Evolutionary conservation across 73 alveolate species (phyloP), one percentile per base, ranked within the genome.

Genomic region (Paramecium biaurelia): DNA sequence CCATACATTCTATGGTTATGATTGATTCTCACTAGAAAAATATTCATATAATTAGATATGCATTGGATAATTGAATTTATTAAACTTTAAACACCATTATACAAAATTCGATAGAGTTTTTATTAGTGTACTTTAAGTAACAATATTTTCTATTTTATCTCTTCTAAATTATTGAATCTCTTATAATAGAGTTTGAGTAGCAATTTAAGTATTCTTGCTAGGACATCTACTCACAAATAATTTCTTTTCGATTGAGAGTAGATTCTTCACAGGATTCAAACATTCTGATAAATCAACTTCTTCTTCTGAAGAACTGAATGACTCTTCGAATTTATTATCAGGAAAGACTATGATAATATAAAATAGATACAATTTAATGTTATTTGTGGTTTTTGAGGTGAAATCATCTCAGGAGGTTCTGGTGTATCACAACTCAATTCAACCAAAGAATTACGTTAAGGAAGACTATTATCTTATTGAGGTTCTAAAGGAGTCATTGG

Each of bases 1-100:
- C 90, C 90, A 79, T 20, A 79, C 90, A 79, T 47, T 79, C 32
- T 79, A 24, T 43, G 90, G 90, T 23, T 79, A 79, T 38, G 90
- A 79, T 14, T 30, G 7, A 24, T 43, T 43, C 49, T 79, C 90
- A 21, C 32, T 24, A 2, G 90, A 41, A 79, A 79, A 41, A 45
- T 79, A 79, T 14, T 79, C 90, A 79, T 79, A 79, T 34, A 79
- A 79, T 45, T 43, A 79, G 14, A 41, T 28, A 79, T 79, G 90
- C 37, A 79, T 24, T 9, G 90, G 72, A 20, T 42, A 79, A 47
- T 79, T 38, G 18, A 43, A 79, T 79, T 79, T 43, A 20, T 79
- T 79, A 26, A 37, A 43, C 49, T 79, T 79, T 23, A 79, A 28
- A 79, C 90, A 79, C 90, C 90, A 79, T 3, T 12, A 21, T 20